These are phyloP conservation scores for Penicillium cosmopolitanum DNA, from an alignment of 495 filamentous ascomycete species.

Conservation along the genomic window DNA sequence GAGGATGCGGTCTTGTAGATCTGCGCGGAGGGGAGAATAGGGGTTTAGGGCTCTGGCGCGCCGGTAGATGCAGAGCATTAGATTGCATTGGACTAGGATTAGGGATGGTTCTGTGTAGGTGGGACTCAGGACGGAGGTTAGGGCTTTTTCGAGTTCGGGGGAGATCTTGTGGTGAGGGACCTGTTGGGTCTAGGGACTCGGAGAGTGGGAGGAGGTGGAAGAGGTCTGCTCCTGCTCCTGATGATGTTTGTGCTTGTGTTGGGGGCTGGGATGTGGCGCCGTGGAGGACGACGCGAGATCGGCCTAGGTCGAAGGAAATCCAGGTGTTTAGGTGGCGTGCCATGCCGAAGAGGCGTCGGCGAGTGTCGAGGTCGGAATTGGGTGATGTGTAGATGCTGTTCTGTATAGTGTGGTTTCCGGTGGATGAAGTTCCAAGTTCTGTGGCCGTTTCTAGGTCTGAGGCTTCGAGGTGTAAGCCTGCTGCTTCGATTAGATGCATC, in stretches of 20 bases:
- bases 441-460: constrained; percentile 23
- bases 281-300: constrained; percentile 51
- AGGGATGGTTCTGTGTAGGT: constrained; percentile 40
- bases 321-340: constrained; percentile 54
- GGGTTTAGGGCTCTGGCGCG: constrained; percentile 51
- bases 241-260: constrained; percentile 18
- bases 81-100: constrained; percentile 53
- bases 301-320: constrained; percentile 58
- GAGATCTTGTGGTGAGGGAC: constrained; percentile 30
- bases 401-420: constrained; percentile 21
- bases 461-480: constrained; percentile 52
- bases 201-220: constrained; percentile 50
- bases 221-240: constrained; percentile 29
- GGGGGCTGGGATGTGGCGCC: constrained; percentile 39
- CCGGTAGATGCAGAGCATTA: constrained; percentile 56
- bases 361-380: constrained; percentile 39
- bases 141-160: constrained; percentile 42
- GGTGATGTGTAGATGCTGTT: constrained; percentile 3
- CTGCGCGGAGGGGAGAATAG: constrained; percentile 31
- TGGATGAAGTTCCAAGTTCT: constrained; percentile 13
- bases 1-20: constrained; percentile 42
- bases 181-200: constrained; percentile 49
- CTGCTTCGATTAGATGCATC: constrained; percentile 59
- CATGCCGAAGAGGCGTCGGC: constrained; percentile 52
- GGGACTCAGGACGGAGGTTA: constrained; percentile 42